Evolutionary conservation across 306 rosid genomes (phyloP).

Genomic region (Cicer bijugum): DNA sequence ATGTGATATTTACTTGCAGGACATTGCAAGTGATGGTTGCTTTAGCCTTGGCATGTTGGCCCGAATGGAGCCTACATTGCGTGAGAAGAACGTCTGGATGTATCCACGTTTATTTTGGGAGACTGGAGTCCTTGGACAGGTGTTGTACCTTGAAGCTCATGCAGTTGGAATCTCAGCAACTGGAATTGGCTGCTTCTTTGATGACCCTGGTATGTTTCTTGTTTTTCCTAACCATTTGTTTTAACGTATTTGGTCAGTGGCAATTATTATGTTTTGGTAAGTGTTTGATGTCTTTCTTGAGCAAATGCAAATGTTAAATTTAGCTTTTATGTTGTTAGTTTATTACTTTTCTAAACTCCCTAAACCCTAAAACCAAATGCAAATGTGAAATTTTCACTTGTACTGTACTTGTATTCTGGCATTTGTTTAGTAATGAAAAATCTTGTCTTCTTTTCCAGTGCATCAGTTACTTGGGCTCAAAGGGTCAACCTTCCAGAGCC

Average conservation of each 20-base stretch:
- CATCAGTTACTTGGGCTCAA: slow-evolving; percentile 81
- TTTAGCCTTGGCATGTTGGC: slow-evolving; percentile 98
- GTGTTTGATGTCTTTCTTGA: not conserved
- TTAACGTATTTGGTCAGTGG: slow-evolving; percentile 37
- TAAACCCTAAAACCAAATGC: not conserved
- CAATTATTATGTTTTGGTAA: not conserved
- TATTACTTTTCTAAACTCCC: too few species aligned
- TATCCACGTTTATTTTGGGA: slow-evolving; percentile 99
- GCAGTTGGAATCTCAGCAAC: slow-evolving; percentile 92
- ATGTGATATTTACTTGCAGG: slow-evolving; percentile 55
- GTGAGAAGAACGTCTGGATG: slow-evolving; percentile 68
- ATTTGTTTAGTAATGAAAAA: not conserved
- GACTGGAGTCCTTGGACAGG: slow-evolving; percentile 96
- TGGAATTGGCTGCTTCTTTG: slow-evolving; percentile 98
- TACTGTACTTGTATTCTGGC: not conserved
- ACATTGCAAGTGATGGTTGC: slow-evolving; percentile 92
- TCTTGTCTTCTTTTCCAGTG: slow-evolving; percentile 63
- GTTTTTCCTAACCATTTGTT: slow-evolving; percentile 17
- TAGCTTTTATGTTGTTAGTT: not conserved
- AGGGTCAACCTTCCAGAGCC: slow-evolving; percentile 81
- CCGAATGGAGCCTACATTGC: slow-evolving; percentile 66
- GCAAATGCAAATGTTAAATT: not conserved
- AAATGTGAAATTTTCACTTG: not conserved
- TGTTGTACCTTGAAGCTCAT: slow-evolving; percentile 91
- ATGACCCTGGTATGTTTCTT: slow-evolving; percentile 73